Evolutionary conservation across 805 yeast genomes (phyloP), one percentile per base, ranked within the genome.

Genomic region (Cephaloascus albidus): DNA sequence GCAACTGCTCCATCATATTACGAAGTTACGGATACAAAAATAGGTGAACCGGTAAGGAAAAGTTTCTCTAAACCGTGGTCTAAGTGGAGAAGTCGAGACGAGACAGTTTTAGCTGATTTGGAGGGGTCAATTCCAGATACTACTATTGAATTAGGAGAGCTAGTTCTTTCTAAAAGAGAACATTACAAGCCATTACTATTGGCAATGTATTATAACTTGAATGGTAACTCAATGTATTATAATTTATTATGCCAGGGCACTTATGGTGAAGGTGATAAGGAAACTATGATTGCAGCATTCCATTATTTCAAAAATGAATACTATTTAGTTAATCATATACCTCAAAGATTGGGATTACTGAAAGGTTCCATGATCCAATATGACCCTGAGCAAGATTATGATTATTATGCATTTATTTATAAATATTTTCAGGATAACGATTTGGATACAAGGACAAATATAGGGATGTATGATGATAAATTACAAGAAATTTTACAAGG

Each of bases 211-310:
- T 63, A 63, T 45, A 64, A 61, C 42, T 38, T 57, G 16, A 47
- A 57, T 43, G 63, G 65, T 2, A 51, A 55, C 1, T 40, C 43
- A 2, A 47, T 46, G 44, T 62, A 54, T 46, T 59, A 59, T 40
- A 45, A 43, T 6, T 48, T 64, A 30, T 39, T 64, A 3, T 63
- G 55, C 43, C 68, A 62, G 45, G 67, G 67, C 8, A 53, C 53
- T 2, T 54, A 51, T 18, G 65, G 64, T 0, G 42, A 38, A 3
- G 65, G 65, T 8, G 68, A 63, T 41, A 48, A 63, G 18, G 70
- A 64, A 37, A 61, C 67, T 3, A 54, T 57, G 41, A 55, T 55
- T 15, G 65, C 67, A 3, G 67, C 68, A 4, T 49, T 64, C 36
- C 57, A 54, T 38, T 58, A 55, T 8, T 54, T 63, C 49, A 45